Evolutionary conservation across 208 protist genomes (phyloP).

Genomic region (Lotmaria passim): DNA sequence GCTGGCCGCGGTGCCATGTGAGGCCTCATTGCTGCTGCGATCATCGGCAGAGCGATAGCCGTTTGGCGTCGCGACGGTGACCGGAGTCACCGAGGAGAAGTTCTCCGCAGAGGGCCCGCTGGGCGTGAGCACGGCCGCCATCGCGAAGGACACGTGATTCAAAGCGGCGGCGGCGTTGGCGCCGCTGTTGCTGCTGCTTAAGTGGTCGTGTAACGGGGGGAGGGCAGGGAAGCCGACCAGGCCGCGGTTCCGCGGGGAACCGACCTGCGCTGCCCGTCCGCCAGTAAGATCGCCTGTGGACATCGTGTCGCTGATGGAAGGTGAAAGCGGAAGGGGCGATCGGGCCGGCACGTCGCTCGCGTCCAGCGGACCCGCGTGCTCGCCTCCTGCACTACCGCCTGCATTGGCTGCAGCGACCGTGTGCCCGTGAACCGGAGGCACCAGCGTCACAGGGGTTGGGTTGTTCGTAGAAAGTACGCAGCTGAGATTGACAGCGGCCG

Average conservation of each 20-base stretch:
- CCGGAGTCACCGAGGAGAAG: slow-evolving; percentile 1
- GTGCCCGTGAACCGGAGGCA: neutral
- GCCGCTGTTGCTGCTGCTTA: too few relatives aligned
- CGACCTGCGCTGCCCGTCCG: neutral
- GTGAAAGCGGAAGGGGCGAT: neutral
- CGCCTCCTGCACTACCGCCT: neutral
- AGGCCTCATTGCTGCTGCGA: slow-evolving; percentile 4
- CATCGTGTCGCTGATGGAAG: neutral
- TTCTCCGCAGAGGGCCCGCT: slow-evolving; percentile 10
- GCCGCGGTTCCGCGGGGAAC: slow-evolving; percentile 1
- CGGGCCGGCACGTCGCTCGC: neutral
- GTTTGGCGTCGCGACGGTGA: neutral
- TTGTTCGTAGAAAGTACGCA: neutral
- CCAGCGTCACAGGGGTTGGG: slow-evolving; percentile 1
- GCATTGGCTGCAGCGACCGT: neutral
- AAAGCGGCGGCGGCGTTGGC: neutral
- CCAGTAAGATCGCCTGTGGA: neutral
- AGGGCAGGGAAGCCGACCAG: slow-evolving; percentile 1
- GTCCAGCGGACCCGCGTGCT: slow-evolving; percentile 5
- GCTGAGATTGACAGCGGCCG: neutral
- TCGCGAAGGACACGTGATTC: neutral
- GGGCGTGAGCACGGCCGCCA: slow-evolving; percentile 9
- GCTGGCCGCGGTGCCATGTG: neutral
- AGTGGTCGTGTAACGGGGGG: neutral
- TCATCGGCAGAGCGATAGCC: slow-evolving; percentile 19